Percentiles rank a stretch among this genome's conserved stretches.
Conservation (phyloP, 2,329 filamentous ascomycete genomes). For the Pestalotiopsis sp. region DNA sequence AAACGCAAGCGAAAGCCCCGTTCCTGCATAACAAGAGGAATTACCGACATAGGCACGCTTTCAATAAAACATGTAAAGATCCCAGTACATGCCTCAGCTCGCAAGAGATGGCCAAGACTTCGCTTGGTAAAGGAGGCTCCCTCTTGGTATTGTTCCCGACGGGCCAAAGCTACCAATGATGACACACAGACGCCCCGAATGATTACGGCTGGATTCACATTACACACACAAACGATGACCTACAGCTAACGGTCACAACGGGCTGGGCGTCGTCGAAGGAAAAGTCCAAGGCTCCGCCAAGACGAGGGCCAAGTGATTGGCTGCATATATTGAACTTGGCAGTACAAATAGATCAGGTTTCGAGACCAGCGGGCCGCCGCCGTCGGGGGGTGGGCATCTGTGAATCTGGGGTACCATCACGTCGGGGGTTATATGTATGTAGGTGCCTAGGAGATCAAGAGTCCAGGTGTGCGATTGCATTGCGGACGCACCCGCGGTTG, state of each 20-base stretch:
- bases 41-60: background rate
- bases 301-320: background rate
- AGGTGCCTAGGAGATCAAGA: background rate
- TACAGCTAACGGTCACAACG: background rate
- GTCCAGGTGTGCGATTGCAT: background rate
- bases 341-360: background rate
- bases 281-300: background rate
- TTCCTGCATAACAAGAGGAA: background rate
- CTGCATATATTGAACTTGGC: conserved; percentile 6
- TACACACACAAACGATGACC: background rate
- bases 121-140: background rate
- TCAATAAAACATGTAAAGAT: background rate
- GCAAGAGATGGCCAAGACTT: background rate
- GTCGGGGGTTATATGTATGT: too few species aligned
- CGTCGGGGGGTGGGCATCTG: background rate
- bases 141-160: background rate
- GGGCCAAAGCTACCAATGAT: background rate
- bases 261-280: background rate
- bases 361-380: background rate
- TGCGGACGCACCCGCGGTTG: background rate
- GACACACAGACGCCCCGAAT: background rate
- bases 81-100: background rate
- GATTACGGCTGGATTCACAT: too few species aligned
- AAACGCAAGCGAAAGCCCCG: background rate
- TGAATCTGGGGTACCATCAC: background rate